phyloP scores from a whole-genome alignment of 2,329 filamentous ascomycete genomes.

The Aspergillus flavus region DNA sequence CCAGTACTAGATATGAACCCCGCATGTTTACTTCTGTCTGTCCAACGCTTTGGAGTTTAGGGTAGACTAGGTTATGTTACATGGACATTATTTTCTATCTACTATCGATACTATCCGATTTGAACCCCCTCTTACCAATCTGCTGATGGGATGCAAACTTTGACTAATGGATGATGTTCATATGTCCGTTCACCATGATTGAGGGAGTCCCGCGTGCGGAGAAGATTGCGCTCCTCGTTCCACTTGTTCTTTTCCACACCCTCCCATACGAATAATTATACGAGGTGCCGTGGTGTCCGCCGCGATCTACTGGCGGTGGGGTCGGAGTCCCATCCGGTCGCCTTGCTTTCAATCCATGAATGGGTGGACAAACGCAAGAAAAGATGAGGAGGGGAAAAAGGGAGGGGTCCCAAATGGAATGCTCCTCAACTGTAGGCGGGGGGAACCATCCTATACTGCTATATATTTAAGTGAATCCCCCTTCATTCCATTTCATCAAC shows the following conservation, averaged over 20 bases:
- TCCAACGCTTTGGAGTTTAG: not conserved
- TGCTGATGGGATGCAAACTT: conserved; percentile 9
- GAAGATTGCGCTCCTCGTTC: conserved; percentile 7
- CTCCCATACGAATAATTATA: conserved; percentile 4
- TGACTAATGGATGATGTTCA: not conserved
- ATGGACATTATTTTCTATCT: not conserved
- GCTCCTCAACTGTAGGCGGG: no score
- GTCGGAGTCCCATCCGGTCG: not conserved
- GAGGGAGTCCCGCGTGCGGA: conserved; percentile 16
- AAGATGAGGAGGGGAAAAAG: conserved; percentile 8
- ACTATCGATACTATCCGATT: not conserved
- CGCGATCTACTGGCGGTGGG: conserved; percentile 6
- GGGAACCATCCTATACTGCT: conserved; percentile 7
- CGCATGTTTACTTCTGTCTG: not conserved
- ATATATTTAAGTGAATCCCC: conserved; percentile 24
- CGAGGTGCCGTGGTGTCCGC: not conserved
- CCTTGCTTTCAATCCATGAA: not conserved
- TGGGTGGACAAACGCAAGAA: not conserved
- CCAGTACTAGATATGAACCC: not conserved
- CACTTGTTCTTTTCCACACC: conserved; percentile 7
- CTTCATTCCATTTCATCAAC: conserved; percentile 8
- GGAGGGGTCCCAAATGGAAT: not conserved
- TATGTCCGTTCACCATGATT: not conserved
- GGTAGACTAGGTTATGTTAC: not conserved
- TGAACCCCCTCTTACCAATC: not conserved